phyloP scores from a whole-genome alignment of 164 flowering plant species.

The Sedum album region DNA sequence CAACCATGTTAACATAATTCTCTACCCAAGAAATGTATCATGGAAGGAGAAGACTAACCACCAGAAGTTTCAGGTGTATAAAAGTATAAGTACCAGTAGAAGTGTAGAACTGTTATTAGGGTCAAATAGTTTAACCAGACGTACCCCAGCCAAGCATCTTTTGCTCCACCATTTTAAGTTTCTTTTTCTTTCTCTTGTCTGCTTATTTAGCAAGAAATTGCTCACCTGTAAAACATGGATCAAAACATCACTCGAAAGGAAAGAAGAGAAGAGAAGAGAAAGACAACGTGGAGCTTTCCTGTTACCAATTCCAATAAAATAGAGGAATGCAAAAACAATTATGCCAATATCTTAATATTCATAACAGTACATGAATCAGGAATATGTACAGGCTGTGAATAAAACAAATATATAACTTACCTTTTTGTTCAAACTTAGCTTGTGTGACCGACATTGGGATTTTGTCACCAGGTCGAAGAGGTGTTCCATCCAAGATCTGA shows the following conservation, averaged over 20 bases:
- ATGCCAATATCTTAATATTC: not conserved
- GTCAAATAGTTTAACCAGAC: conserved; percentile 7
- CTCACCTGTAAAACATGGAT: conserved; percentile 47
- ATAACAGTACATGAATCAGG: not conserved
- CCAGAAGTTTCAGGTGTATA: not conserved
- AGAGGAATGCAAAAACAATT: not conserved
- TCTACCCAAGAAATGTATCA: not conserved
- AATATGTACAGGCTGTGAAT: not conserved
- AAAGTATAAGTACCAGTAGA: not conserved
- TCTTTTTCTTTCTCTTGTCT: conserved; percentile 79
- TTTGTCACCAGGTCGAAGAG: conserved; percentile 71
- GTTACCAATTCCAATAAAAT: not conserved
- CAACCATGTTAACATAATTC: not conserved
- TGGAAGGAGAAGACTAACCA: not conserved
- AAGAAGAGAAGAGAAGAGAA: not conserved
- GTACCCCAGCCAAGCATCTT: conserved; percentile 98
- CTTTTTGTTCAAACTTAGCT: conserved; percentile 99
- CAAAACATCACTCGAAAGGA: conserved; percentile 7
- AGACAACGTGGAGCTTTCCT: not conserved
- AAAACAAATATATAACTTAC: conserved; percentile 22
- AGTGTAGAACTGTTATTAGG: not conserved
- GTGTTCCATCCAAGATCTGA: conserved; percentile 82
- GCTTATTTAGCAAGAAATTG: conserved; percentile 65
- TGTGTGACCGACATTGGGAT: conserved; percentile 67
- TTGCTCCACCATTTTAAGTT: conserved; percentile 70